A percentile compares a stretch with the other conserved stretches of the same genome.
phyloP scores from a whole-genome alignment of 345 rosid genomes.

The Gossypium mustelinum region DNA sequence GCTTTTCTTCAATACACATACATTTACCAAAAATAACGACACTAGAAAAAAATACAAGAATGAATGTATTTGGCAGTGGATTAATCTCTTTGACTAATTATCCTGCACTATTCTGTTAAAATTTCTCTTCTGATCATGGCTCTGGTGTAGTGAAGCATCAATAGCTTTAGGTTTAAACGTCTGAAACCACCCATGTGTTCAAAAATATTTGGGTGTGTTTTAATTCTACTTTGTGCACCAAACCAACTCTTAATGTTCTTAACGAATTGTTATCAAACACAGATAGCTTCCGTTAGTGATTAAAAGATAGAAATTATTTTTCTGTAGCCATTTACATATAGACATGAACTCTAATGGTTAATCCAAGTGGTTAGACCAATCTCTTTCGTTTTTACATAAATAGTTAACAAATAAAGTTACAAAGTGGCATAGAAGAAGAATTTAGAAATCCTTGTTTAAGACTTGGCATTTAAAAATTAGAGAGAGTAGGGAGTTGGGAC shows the following conservation, averaged over 20 bases:
- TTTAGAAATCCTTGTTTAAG: not conserved
- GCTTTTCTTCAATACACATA: slow-evolving; percentile 4
- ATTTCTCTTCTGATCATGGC: not conserved
- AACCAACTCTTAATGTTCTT: not conserved
- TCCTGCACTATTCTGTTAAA: slow-evolving; percentile 8
- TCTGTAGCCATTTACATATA: too few relatives aligned
- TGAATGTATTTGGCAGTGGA: not conserved
- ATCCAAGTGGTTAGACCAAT: not conserved
- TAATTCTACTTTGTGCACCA: not conserved
- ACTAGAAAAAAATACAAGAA: not conserved
- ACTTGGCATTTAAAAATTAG: not conserved
- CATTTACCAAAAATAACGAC: not conserved
- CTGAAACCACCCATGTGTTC: not conserved
- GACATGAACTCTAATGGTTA: too few relatives aligned
- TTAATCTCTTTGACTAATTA: not conserved
- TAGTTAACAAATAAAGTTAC: not conserved
- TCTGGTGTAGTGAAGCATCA: not conserved
- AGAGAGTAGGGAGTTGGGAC: not conserved
- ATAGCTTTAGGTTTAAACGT: not conserved
- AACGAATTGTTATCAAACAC: not conserved
- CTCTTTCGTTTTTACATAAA: not conserved
- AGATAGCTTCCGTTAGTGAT: not conserved
- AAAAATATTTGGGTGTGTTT: not conserved
- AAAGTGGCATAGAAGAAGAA: not conserved
- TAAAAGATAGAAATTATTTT: too few relatives aligned